These are phyloP conservation scores for Saccharum spontaneum DNA, from an alignment of 176 grass and related monocot species.

Conservation along the genomic window DNA sequence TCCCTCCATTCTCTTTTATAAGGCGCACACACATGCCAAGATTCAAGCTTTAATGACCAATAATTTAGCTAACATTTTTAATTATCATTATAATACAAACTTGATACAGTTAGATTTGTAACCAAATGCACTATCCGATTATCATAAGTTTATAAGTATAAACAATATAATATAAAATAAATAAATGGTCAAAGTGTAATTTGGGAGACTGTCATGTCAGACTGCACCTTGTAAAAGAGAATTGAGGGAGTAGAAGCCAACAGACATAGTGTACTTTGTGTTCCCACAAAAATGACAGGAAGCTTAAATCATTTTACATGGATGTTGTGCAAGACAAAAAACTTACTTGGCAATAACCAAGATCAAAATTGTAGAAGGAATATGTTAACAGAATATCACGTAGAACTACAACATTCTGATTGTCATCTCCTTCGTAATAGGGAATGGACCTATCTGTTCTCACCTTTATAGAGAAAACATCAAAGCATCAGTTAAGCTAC, in stretches of 20 bases:
- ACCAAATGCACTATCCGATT: neutral
- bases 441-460: slow-evolving; percentile 92
- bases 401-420: slow-evolving; percentile 75
- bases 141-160: neutral
- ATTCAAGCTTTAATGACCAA: neutral
- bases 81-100: neutral
- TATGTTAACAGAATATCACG: slow-evolving; percentile 94
- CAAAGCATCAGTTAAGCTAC: slow-evolving; percentile 34
- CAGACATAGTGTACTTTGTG: neutral
- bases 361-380: slow-evolving; percentile 99
- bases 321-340: neutral
- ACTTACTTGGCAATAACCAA: slow-evolving; percentile 99
- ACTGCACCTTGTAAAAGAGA: neutral
- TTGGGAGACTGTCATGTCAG: neutral
- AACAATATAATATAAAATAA: neutral
- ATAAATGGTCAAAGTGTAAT: neutral
- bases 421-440: slow-evolving; percentile 98
- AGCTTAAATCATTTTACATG: slow-evolving; percentile 7
- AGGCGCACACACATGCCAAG: neutral
- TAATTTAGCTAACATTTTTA: neutral
- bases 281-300: slow-evolving; percentile 7
- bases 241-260: neutral
- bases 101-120: neutral
- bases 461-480: slow-evolving; percentile 63
- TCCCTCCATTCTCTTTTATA: neutral